Percentiles rank a stretch among this genome's conserved stretches.
Evolutionary conservation across 2,329 filamentous ascomycete genomes (phyloP).

Genomic region (Pyrenophora teres): DNA sequence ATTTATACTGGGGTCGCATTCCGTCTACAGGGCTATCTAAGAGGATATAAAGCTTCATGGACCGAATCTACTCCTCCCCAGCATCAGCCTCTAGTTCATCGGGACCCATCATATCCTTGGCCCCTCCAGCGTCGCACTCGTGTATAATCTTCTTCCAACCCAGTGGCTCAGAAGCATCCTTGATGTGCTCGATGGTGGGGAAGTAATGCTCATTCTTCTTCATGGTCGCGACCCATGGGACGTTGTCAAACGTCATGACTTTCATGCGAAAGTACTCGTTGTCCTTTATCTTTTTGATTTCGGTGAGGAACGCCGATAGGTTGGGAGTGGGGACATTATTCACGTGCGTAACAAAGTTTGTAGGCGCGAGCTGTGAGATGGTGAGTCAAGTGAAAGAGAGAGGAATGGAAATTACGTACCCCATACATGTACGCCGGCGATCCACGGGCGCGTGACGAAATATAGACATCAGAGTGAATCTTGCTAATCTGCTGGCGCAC

Average conservation of each 20-base stretch:
- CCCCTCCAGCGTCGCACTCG: slow-evolving; percentile 52
- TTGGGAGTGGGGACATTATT: slow-evolving; percentile 87
- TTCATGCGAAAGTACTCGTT: slow-evolving; percentile 98
- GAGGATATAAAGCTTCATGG: neutral
- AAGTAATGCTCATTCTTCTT: slow-evolving; percentile 99
- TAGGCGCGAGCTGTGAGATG: slow-evolving; percentile 78
- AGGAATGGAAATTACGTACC: slow-evolving; percentile 29
- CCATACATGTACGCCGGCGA: slow-evolving; percentile 45
- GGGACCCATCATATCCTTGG: slow-evolving; percentile 35
- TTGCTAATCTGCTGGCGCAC: slow-evolving; percentile 97
- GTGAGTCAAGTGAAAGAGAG: slow-evolving; percentile 35
- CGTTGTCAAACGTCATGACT: slow-evolving; percentile 97
- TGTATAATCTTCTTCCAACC: slow-evolving; percentile 65
- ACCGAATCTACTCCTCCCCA: slow-evolving; percentile 19
- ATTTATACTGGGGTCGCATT: too few species aligned
- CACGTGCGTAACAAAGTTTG: slow-evolving; percentile 96
- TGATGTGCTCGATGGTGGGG: slow-evolving; percentile 68
- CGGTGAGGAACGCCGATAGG: slow-evolving; percentile 76
- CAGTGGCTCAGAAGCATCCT: slow-evolving; percentile 57
- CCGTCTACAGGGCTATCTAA: too few species aligned
- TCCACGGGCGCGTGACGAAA: slow-evolving; percentile 69
- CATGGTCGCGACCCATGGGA: slow-evolving; percentile 99
- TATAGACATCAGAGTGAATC: slow-evolving; percentile 94
- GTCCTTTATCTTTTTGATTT: slow-evolving; percentile 86
- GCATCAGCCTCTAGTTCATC: slow-evolving; percentile 38